Conservation (phyloP, 202 grass and related monocot genomes). For the Setaria viridis region DNA sequence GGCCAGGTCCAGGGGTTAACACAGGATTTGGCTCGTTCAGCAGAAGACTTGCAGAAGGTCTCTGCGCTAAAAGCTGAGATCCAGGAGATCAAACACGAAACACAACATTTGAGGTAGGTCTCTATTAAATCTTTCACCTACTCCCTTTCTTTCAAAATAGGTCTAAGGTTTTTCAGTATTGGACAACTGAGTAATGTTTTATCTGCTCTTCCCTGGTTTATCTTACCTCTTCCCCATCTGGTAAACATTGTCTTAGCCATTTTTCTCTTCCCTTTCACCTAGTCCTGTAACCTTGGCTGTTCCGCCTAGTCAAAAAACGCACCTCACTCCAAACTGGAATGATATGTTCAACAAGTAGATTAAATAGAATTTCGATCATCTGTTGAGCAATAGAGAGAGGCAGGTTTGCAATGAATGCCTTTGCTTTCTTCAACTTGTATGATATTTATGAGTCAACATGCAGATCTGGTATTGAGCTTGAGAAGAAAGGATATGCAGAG, state of each 20-base stretch:
- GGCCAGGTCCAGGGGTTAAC: conserved; percentile 78
- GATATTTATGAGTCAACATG: conserved; percentile 29
- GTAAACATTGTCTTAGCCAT: conserved; percentile 19
- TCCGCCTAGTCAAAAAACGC: background rate
- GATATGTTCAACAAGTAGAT: background rate
- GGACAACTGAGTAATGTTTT: background rate
- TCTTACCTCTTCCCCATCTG: background rate
- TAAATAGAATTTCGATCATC: conserved; percentile 7
- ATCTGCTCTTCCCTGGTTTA: conserved; percentile 7
- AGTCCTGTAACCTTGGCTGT: background rate
- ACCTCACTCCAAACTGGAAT: conserved; percentile 35
- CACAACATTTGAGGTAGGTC: conserved; percentile 82
- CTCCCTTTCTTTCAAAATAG: conserved; percentile 7
- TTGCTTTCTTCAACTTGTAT: conserved; percentile 33
- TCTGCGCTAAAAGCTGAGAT: conserved; percentile 86
- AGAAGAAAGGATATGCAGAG: conserved; percentile 98
- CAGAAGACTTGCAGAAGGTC: conserved; percentile 77
- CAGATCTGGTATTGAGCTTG: conserved; percentile 90
- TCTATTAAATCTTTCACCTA: conserved; percentile 31
- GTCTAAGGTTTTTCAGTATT: background rate
- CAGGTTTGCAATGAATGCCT: conserved; percentile 10
- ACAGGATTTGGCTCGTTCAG: conserved; percentile 75
- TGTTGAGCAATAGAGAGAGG: conserved; percentile 29
- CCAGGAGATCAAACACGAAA: conserved; percentile 82
- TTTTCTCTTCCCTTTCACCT: conserved; percentile 20